Percentiles rank a stretch among this genome's conserved stretches.
phyloP scores from a whole-genome alignment of 2,329 filamentous ascomycete species.

The Pseudogymnoascus sp. region DNA sequence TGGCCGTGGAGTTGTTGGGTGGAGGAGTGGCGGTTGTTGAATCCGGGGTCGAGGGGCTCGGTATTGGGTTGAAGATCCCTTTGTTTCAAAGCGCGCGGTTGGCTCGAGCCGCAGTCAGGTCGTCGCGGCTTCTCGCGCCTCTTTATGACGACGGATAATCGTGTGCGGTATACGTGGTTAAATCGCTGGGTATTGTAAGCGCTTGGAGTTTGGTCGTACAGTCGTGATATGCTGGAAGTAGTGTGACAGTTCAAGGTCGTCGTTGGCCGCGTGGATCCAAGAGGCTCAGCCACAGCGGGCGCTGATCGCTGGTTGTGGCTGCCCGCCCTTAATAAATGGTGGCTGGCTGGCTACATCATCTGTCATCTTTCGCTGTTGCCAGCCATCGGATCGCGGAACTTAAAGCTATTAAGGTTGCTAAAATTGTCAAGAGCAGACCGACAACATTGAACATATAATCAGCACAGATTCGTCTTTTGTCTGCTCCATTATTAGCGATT shows the following conservation, averaged over 20 bases:
- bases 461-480: neutral
- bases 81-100: slow-evolving; percentile 7
- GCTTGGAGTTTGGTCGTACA: neutral
- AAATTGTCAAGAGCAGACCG: neutral
- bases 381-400: neutral
- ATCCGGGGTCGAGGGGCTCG: neutral
- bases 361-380: neutral
- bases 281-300: slow-evolving; percentile 1
- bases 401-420: neutral
- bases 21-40: neutral
- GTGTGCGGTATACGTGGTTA: neutral
- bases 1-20: neutral
- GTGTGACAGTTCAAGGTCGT: slow-evolving; percentile 2
- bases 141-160: neutral
- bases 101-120: slow-evolving; percentile 3
- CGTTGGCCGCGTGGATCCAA: neutral
- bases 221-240: neutral
- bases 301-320: neutral
- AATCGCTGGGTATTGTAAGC: neutral
- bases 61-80: neutral
- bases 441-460: slow-evolving; percentile 2
- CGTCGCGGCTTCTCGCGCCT: slow-evolving; percentile 6
- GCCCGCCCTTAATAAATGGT: slow-evolving; percentile 1
- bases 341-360: slow-evolving; percentile 7
- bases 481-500: neutral